Evolutionary conservation across 1,284 basidiomycete genomes (phyloP).

Genomic region (Naganishia albida): DNA sequence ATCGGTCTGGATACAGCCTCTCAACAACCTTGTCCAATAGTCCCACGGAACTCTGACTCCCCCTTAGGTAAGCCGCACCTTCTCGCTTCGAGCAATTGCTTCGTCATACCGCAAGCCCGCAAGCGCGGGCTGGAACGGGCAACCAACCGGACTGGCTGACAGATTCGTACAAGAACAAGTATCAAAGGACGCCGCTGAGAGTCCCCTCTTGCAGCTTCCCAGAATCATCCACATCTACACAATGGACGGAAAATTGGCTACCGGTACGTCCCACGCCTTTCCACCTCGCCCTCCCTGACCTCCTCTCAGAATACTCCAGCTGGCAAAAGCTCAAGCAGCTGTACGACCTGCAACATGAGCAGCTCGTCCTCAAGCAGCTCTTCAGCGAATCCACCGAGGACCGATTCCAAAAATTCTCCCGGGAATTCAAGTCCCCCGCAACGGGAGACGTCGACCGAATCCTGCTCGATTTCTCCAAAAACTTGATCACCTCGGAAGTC

Average conservation of each 20-base stretch:
- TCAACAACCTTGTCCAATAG: no score
- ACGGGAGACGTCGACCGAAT: conserved; percentile 71
- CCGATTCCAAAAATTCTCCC: conserved; percentile 84
- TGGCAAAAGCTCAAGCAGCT: conserved; percentile 90
- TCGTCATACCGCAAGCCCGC: conserved; percentile 17
- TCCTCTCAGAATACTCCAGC: conserved; percentile 68
- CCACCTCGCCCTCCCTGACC: background rate
- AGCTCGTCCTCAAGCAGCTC: conserved; percentile 84
- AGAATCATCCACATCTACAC: background rate
- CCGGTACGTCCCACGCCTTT: conserved; percentile 38
- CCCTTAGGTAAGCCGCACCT: conserved; percentile 8
- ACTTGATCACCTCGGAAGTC: conserved; percentile 86
- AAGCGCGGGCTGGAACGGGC: conserved; percentile 4
- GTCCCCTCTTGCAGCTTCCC: background rate
- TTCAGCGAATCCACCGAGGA: conserved; percentile 77
- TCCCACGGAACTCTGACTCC: background rate
- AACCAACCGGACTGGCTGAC: background rate
- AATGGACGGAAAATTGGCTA: conserved; percentile 50
- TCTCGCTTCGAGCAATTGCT: background rate
- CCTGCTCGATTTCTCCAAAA: conserved; percentile 96
- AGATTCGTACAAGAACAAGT: background rate
- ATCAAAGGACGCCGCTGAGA: background rate
- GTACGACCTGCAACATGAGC: conserved; percentile 72
- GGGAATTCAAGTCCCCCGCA: conserved; percentile 68
- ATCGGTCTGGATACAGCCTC: no score